phyloP scores from a whole-genome alignment of 768 basidiomycete species.

The Piloderma croceum region DNA sequence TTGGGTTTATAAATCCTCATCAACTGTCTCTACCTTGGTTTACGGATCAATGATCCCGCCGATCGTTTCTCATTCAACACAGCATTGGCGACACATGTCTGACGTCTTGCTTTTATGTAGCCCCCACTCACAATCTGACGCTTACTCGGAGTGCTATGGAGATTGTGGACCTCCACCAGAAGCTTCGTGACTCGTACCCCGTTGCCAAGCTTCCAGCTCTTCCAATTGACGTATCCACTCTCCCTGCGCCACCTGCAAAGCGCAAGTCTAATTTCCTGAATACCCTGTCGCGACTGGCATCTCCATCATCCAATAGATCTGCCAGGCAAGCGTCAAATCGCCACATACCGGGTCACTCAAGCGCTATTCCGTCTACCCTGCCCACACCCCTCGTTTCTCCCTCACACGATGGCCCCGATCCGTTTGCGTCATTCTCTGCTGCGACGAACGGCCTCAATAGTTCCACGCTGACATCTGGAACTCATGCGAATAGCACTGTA shows the following conservation, averaged over 20 bases:
- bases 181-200: slow-evolving; percentile 64
- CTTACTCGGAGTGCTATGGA: slow-evolving; percentile 74
- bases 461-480: slow-evolving; percentile 15
- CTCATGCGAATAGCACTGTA: slow-evolving; percentile 45
- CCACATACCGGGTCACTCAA: slow-evolving; percentile 27
- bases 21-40: too few species aligned
- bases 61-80: slow-evolving; percentile 9
- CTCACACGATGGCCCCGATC: slow-evolving; percentile 23
- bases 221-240: slow-evolving; percentile 51
- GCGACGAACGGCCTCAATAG: slow-evolving; percentile 16
- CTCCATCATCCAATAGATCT: slow-evolving; percentile 58
- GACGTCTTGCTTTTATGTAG: slow-evolving; percentile 42
- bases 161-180: slow-evolving; percentile 75
- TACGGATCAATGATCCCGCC: slow-evolving; percentile 12
- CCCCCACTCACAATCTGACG: slow-evolving; percentile 86
- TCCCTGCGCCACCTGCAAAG: slow-evolving; percentile 51
- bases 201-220: slow-evolving; percentile 51
- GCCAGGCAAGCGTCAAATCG: slow-evolving; percentile 35
- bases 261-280: slow-evolving; percentile 82
- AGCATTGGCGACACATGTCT: slow-evolving; percentile 26
- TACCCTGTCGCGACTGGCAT: slow-evolving; percentile 78
- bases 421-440: slow-evolving; percentile 26
- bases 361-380: slow-evolving; percentile 27
- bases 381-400: slow-evolving; percentile 38
- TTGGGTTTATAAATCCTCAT: too few species aligned